Percentiles rank a stretch among this genome's conserved stretches.
These are phyloP conservation scores for Alternaria brassicicola DNA, from an alignment of 2,329 filamentous ascomycete species.

Conservation along the genomic window DNA sequence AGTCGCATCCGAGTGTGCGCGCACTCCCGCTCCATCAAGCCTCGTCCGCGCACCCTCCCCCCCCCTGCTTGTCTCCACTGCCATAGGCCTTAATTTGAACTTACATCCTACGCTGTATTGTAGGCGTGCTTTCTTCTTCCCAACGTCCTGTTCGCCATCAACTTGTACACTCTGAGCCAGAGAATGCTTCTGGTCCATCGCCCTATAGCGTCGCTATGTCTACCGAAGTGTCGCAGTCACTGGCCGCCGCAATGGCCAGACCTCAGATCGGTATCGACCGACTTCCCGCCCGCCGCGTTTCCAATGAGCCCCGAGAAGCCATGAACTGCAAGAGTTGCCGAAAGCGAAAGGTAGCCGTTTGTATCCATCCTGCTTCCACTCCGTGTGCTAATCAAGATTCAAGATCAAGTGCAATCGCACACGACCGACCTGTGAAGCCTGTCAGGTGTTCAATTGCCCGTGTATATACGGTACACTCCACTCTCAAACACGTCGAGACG, in stretches of 20 bases:
- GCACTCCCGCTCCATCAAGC: constrained; percentile 42
- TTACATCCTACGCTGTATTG: constrained; percentile 42
- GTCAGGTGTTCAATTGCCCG: constrained; percentile 84
- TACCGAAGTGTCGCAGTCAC: constrained; percentile 38
- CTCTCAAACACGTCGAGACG: constrained; percentile 6
- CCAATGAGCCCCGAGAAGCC: constrained; percentile 79
- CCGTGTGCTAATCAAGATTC: constrained; percentile 19
- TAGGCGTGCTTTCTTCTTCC: constrained; percentile 32
- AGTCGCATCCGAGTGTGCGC: constrained; percentile 38
- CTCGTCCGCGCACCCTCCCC: constrained; percentile 37
- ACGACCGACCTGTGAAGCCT: constrained; percentile 84
- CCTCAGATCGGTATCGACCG: constrained; percentile 83
- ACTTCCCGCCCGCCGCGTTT: constrained; percentile 71
- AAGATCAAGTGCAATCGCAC: constrained; percentile 93
- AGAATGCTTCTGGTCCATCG: constrained; percentile 42
- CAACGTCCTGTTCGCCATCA: constrained; percentile 25
- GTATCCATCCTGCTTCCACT: constrained; percentile 10
- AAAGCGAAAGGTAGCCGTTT: constrained; percentile 75
- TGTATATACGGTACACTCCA: constrained; percentile 77
- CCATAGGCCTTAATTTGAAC: constrained; percentile 50
- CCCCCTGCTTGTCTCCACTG: constrained; percentile 37
- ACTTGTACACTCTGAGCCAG: constrained; percentile 28
- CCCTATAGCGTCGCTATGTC: constrained; percentile 35
- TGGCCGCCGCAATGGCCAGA: constrained; percentile 64
- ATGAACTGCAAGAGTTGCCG: constrained; percentile 97